Evolutionary conservation across 768 basidiomycete genomes (phyloP), one percentile per base, ranked within the genome.

Genomic region (Termitomyces sp.): DNA sequence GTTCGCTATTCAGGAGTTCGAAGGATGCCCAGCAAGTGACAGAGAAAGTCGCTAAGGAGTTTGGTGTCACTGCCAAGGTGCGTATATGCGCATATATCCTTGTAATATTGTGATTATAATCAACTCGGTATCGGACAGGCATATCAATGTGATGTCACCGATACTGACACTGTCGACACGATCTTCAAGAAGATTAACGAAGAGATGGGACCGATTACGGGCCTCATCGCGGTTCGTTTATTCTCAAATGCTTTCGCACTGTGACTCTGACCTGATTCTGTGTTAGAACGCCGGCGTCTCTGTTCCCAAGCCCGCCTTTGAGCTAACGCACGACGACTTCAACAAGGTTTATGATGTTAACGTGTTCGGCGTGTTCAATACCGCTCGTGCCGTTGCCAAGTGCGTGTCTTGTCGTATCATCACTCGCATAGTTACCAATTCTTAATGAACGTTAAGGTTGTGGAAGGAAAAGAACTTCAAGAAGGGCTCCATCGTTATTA

Each of bases 311-410:
- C 82, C 84, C 0, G 86, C 87, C 0, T 53, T 86, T 24, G 83
- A 89, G 2, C 70, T 89, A 59, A 77, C 75, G 1, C 66, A 75
- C 4, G 80, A 84, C 0, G 88, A 90, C 59, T 89, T 86, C 72
- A 67, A 75, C 1, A 72, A 69, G 13, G 79, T 88, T 0, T 88
- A 79, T 63, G 76, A 78, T 53, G 81, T 84, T 16, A 90, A 89
- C 62, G 86, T 89, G 8, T 82, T 79, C 33, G 88, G 87, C 1
- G 87, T 87, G 1, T 88, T 87, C 76, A 87, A 88, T 62, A 81
- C 81, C 5, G 79, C 82, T 18, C 79, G 84, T 13, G 86, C 84
- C 2, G 82, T 80, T 18, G 85, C 86, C 1, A 80, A 81, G 84
- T 84, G 61, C 11, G 78, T 65, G 3, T 16, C 1, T 24, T 38